These are phyloP conservation scores for Rubia peregrina DNA, from an alignment of 305 asterid genomes.

Conservation along the genomic window DNA sequence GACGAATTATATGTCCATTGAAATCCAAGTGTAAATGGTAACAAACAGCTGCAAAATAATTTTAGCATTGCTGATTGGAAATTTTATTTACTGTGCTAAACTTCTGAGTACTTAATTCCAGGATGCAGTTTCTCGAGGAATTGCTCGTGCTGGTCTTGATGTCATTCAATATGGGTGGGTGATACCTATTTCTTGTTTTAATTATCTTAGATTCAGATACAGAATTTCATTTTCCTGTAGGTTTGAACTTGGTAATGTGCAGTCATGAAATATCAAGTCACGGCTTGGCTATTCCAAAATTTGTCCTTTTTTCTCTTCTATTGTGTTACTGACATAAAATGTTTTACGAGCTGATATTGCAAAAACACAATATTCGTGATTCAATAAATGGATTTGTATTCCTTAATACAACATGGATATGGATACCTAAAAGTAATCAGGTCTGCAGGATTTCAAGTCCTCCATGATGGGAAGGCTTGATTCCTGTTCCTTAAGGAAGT, in stretches of 20 bases:
- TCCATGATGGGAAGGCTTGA: slow-evolving; percentile 3
- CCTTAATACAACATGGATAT: neutral
- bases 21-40: neutral
- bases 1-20: neutral
- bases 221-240: neutral
- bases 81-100: slow-evolving; percentile 9
- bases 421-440: neutral
- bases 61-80: neutral
- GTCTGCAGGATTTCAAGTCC: neutral
- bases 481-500: neutral
- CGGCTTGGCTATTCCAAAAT: neutral
- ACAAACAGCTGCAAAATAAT: neutral
- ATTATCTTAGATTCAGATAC: slow-evolving; percentile 11
- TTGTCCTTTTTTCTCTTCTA: neutral
- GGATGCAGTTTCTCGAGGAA: slow-evolving; percentile 93
- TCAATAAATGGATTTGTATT: neutral
- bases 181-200: slow-evolving; percentile 18
- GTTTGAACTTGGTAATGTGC: neutral
- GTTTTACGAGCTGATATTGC: neutral
- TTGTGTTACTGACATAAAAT: neutral
- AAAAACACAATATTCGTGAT: neutral
- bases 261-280: neutral
- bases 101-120: slow-evolving; percentile 30
- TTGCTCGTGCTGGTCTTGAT: slow-evolving; percentile 69
- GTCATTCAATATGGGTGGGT: slow-evolving; percentile 83